Evolutionary conservation across 2,329 filamentous ascomycete species (phyloP).

Genomic region (Penicillium sp.): DNA sequence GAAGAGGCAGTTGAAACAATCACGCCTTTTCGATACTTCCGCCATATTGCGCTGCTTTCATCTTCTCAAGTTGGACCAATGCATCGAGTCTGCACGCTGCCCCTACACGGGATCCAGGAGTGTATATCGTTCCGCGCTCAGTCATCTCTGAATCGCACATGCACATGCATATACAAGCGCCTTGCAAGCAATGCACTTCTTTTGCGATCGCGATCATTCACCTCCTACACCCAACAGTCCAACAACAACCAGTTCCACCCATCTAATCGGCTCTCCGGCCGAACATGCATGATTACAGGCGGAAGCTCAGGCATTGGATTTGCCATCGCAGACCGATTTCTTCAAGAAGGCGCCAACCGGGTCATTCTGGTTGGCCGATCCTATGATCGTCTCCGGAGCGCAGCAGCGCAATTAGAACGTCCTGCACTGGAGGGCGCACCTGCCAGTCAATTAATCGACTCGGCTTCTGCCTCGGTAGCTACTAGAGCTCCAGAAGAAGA

Average conservation of each 20-base stretch:
- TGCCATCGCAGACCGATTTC: constrained; percentile 70
- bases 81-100: neutral
- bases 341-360: constrained; percentile 63
- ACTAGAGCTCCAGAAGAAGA: constrained; percentile 28
- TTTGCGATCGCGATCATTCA: constrained; percentile 8
- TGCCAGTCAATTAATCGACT: neutral
- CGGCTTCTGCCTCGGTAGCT: constrained; percentile 20
- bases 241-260: constrained; percentile 16
- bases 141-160: neutral
- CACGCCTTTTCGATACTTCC: neutral
- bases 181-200: neutral
- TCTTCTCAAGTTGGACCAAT: neutral
- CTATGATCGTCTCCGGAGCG: constrained; percentile 49
- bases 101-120: neutral
- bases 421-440: neutral
- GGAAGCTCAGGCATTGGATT: constrained; percentile 73
- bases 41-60: neutral
- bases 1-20: neutral
- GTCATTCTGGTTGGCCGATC: constrained; percentile 66
- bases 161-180: neutral
- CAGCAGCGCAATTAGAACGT: constrained; percentile 35
- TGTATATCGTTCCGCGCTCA: neutral
- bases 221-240: constrained; percentile 6
- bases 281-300: constrained; percentile 66
- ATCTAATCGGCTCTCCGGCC: constrained; percentile 36